Percentiles rank a stretch among this genome's conserved stretches.
Evolutionary conservation across 2,329 filamentous ascomycete species (phyloP).

Genomic region (Fusarium metavorans): DNA sequence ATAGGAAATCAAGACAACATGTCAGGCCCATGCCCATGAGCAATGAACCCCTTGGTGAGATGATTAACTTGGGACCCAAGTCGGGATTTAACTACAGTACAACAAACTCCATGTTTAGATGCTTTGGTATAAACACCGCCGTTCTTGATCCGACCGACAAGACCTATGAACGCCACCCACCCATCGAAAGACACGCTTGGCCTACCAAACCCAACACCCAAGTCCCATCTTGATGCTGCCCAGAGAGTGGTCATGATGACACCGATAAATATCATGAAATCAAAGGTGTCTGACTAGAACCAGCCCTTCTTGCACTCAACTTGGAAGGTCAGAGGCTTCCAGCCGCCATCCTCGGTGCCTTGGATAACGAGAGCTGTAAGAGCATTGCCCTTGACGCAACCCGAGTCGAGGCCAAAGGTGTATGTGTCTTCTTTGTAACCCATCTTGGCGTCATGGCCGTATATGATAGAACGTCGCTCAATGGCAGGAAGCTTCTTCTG

Average conservation of each 20-base stretch:
- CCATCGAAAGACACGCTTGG: background rate
- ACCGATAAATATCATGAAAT: background rate
- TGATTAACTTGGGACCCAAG: background rate
- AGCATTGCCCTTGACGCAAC: conserved; percentile 80
- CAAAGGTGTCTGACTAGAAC: conserved; percentile 22
- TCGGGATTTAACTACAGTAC: background rate
- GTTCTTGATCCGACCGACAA: conserved; percentile 1
- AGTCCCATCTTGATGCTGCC: background rate
- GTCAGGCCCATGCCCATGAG: conserved; percentile 12
- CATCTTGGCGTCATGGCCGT: conserved; percentile 84
- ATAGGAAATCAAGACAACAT: conserved; percentile 31
- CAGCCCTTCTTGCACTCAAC: conserved; percentile 52
- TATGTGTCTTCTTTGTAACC: conserved; percentile 74
- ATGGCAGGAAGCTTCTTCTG: conserved; percentile 53
- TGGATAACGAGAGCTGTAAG: conserved; percentile 84
- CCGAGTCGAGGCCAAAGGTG: conserved; percentile 87
- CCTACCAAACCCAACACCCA: conserved; percentile 6
- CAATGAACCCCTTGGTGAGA: background rate
- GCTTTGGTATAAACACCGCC: conserved; percentile 2
- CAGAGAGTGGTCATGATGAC: conserved; percentile 8
- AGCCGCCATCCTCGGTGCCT: conserved; percentile 50
- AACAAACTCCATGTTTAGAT: background rate
- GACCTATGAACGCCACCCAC: conserved; percentile 26
- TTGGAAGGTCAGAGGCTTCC: conserved; percentile 55
- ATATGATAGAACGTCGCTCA: conserved; percentile 76